Conservation (phyloP, 2,329 filamentous ascomycete genomes). For the Penicillium sp. region DNA sequence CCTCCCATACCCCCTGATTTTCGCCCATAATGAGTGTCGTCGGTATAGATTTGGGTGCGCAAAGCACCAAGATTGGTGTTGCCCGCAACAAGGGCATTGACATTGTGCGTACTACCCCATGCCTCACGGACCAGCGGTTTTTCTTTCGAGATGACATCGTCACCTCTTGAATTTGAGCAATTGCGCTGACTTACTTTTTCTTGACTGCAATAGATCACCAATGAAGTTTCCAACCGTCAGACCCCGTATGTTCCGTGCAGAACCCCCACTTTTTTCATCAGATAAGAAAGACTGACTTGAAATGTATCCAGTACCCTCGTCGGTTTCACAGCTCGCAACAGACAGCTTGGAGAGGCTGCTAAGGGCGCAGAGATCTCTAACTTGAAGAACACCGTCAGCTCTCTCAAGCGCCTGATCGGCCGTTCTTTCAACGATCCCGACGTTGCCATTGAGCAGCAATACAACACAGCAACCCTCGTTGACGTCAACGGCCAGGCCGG, state of each 20-base stretch:
- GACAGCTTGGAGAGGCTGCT: slow-evolving; percentile 90
- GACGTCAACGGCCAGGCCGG: slow-evolving; percentile 94
- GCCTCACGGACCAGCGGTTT: slow-evolving; percentile 2
- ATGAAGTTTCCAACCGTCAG: slow-evolving; percentile 97
- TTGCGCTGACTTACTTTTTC: slow-evolving; percentile 18
- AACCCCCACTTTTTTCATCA: slow-evolving; percentile 1
- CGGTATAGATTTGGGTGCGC: slow-evolving; percentile 91
- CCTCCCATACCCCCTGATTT: slow-evolving; percentile 19
- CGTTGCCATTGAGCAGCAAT: slow-evolving; percentile 88
- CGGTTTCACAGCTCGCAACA: slow-evolving; percentile 88
- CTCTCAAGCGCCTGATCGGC: slow-evolving; percentile 87
- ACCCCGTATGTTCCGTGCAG: slow-evolving; percentile 75
- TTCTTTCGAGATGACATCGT: not conserved
- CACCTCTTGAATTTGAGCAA: not conserved
- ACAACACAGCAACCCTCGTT: slow-evolving; percentile 78
- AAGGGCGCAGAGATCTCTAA: slow-evolving; percentile 99
- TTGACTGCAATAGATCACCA: slow-evolving; percentile 70
- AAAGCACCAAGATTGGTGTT: slow-evolving; percentile 96
- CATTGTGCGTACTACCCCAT: slow-evolving; percentile 69
- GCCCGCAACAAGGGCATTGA: slow-evolving; percentile 98
- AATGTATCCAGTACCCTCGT: slow-evolving; percentile 70
- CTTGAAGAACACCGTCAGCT: slow-evolving; percentile 96
- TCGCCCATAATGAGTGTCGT: slow-evolving; percentile 58
- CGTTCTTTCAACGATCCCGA: slow-evolving; percentile 86
- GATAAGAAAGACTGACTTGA: slow-evolving; percentile 20